Evolutionary conservation across 108 stramenopile species (phyloP), one percentile per base, ranked within the genome.

Genomic region (Cyclotella sp.): DNA sequence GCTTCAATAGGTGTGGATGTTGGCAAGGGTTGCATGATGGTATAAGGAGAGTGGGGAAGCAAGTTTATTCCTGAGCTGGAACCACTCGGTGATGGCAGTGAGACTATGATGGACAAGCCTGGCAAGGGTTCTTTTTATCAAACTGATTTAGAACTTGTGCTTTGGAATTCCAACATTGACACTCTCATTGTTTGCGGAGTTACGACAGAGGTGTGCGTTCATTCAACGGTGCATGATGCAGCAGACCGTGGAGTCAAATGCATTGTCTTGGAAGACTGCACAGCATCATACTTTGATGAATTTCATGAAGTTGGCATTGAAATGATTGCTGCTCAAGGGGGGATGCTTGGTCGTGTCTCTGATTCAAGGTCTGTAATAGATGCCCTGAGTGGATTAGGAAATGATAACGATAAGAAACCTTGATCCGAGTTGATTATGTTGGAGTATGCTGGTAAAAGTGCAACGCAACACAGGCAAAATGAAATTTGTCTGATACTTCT

Each of bases 131-230:
- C 85, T 15, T 93, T 93, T 68, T 93, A 82, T 67, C 79, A 71
- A 49, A 93, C 92, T 19, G 87, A 90, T 63, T 78, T 93, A 55
- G 89, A 91, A 42, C 67, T 62, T 12, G 79, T 90, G 12, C 54
- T 91, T 53, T 34, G 49, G 44, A 84, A 79, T 18, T 28, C 66
- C 21, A 41, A 68, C 14, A 85, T 91, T 66, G 58, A 65, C 27
- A 86, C 81, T 46, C 74, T 93, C 14, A 28, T 93, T 39, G 83
- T 93, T 0, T 86, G 85, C 58, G 92, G 92, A 22, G 92, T 93
- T 13, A 93, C 92, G 0, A 90, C 92, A 3, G 92, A 91, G 67
- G 86, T 93, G 16, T 91, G 93, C 64, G 90, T 93, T 19, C 89
- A 93, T 61, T 86, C 88, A 24, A 93, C 93, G 2, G 81, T 90